A percentile compares a stretch with the other conserved stretches of the same genome.
phyloP scores from a whole-genome alignment of 208 protist genomes.

The Histomonas meleagridis region DNA sequence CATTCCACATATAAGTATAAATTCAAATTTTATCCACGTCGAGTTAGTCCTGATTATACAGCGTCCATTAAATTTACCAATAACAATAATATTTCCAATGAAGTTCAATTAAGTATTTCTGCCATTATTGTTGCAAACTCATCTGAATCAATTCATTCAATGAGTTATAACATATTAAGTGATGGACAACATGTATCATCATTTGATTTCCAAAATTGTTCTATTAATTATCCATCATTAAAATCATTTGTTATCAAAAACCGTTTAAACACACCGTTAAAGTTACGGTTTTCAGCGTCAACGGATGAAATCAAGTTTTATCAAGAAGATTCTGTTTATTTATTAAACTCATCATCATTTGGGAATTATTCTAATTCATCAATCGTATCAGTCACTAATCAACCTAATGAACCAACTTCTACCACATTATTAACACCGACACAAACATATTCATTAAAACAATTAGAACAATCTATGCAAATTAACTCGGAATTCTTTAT shows the following conservation, averaged over 20 bases:
- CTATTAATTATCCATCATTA: background rate
- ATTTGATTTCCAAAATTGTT: background rate
- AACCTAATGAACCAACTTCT: no score
- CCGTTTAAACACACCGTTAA: background rate
- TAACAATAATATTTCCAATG: background rate
- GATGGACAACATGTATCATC: background rate
- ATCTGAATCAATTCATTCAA: background rate
- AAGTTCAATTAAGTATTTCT: background rate
- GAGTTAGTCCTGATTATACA: background rate
- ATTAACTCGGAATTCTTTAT: background rate
- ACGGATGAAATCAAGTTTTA: background rate
- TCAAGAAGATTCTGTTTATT: background rate
- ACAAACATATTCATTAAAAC: background rate
- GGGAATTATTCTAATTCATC: background rate
- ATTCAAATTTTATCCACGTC: slow-evolving; percentile 14
- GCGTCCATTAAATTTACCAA: background rate
- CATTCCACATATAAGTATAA: background rate
- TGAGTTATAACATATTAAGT: background rate
- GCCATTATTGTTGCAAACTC: background rate
- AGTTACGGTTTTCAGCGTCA: background rate
- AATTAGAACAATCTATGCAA: background rate
- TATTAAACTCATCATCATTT: background rate
- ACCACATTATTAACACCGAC: background rate
- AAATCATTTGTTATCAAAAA: background rate
- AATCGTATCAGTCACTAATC: no score